Base-by-base conservation (phyloP, 208 protist species). In the Trypanosoma vivax region DNA sequence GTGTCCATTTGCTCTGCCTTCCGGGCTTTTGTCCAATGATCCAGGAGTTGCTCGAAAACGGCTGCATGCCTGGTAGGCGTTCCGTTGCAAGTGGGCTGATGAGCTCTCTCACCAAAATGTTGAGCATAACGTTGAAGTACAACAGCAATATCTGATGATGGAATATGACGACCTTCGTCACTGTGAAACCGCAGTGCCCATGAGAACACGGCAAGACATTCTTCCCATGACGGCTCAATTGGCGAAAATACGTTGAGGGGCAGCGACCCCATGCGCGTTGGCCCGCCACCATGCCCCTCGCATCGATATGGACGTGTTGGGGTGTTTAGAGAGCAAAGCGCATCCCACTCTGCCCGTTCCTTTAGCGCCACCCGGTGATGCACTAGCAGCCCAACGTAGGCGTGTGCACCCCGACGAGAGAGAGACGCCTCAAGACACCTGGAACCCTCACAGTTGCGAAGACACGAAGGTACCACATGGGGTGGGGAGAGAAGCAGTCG, bases 321-420 rank as follows among this genome's bases (percentile, higher is more conserved):
- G 13, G 48, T 18, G 45, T 5, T 43, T n/a, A 33, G 14, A 21
- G 16, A 24, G 35, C 66, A 73, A 45, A 79, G n/a, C 18, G 25
- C 49, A 3, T 19, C 10, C 74, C 64, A 81, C 45, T 73, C 67
- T 10, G 27, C 50, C 33, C 42, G 49, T 24, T 43, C 24, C 5
- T 23, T 9, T 13, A 65, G 50, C 16, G 31, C 5, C 14, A 41
- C 33, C 5, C 30, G 10, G 48, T 69, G 60, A 25, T 64, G 52
- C 21, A 70, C 54, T 10, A 81, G 61, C 16, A 73, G 47, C 54
- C 66, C 67, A 33, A 81, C 49, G 33, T 76, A 81, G 11, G 59
- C 61, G 35, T 41, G 18, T 16, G 64, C 74, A 5, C 63, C 74
- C 40, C 74, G 74, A 16, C 60, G 54, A n/a, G 50, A 50, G 4